Evolutionary conservation across 192 early-diverging fungal genomes (phyloP).

Genomic region (Dissophora globulifera): DNA sequence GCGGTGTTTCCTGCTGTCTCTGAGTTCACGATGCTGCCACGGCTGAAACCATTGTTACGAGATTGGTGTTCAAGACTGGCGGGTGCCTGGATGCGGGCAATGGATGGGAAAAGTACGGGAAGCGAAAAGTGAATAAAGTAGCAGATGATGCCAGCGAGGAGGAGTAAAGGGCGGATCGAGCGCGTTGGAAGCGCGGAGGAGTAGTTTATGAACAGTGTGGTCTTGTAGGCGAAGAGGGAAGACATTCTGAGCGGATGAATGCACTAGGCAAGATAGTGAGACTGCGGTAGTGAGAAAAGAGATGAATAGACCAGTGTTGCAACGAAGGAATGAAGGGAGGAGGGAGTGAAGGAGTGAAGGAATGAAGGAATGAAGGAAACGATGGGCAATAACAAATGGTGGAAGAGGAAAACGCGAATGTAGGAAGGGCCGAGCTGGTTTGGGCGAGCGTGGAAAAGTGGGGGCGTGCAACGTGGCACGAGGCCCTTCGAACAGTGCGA

Average conservation of each 20-base stretch:
- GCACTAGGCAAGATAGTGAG: too few species aligned
- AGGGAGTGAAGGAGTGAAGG: not conserved
- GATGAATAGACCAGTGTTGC: not conserved
- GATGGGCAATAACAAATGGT: not conserved
- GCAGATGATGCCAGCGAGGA: not conserved
- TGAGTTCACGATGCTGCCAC: too few species aligned
- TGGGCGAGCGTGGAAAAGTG: not conserved
- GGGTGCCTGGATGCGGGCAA: not conserved
- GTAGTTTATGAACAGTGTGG: not conserved
- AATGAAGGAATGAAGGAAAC: not conserved
- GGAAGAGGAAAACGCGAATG: not conserved
- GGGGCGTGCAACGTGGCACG: not conserved
- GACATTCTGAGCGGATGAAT: too few species aligned
- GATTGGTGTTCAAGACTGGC: not conserved
- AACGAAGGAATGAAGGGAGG: not conserved
- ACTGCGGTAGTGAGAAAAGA: not conserved
- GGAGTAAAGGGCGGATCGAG: not conserved
- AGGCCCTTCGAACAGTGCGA: not conserved
- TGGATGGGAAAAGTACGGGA: not conserved
- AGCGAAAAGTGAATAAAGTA: not conserved
- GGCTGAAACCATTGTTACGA: too few species aligned
- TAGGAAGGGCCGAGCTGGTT: not conserved
- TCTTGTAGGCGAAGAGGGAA: too few species aligned
- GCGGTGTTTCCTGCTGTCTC: too few species aligned
- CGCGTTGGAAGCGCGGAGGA: not conserved